Evolutionary conservation across 2,329 filamentous ascomycete species (phyloP).

Genomic region (Aureobasidium sp.): DNA sequence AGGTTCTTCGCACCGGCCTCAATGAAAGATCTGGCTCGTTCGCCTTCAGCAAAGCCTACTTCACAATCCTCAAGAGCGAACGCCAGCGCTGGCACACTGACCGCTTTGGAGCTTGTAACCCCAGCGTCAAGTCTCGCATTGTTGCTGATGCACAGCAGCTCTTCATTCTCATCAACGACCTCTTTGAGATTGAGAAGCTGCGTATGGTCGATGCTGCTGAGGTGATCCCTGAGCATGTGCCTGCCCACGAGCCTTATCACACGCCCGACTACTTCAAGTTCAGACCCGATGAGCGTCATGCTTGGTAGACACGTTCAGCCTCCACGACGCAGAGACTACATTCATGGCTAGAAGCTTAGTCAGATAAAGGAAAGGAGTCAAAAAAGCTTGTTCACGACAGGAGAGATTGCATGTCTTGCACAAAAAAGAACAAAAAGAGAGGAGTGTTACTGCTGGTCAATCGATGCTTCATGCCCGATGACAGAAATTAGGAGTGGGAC

Average conservation of each 20-base stretch:
- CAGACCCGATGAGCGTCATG: background rate
- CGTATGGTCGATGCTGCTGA: background rate
- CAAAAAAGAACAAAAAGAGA: background rate
- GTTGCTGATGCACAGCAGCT: conserved; percentile 3
- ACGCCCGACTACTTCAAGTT: conserved; percentile 10
- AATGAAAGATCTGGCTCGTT: background rate
- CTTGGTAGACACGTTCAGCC: background rate
- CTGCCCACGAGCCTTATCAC: background rate
- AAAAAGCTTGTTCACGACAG: background rate
- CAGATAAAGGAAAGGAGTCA: background rate
- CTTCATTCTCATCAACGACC: conserved; percentile 7
- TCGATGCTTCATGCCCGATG: background rate
- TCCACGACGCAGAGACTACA: background rate
- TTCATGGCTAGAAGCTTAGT: background rate
- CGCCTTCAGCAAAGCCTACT: conserved; percentile 3
- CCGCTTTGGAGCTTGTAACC: conserved; percentile 8
- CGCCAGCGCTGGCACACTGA: conserved; percentile 13
- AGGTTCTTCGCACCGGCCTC: background rate
- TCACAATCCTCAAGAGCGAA: conserved; percentile 1
- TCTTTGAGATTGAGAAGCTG: conserved; percentile 7
- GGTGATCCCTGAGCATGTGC: background rate
- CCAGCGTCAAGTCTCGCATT: background rate
- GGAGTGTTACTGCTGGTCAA: background rate
- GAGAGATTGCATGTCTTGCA: background rate
- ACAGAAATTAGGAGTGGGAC: background rate